A percentile compares a stretch with the other conserved stretches of the same genome.
These are phyloP conservation scores for Penicillium atrosanguineum DNA, from an alignment of 495 filamentous ascomycete species.

Conservation along the genomic window DNA sequence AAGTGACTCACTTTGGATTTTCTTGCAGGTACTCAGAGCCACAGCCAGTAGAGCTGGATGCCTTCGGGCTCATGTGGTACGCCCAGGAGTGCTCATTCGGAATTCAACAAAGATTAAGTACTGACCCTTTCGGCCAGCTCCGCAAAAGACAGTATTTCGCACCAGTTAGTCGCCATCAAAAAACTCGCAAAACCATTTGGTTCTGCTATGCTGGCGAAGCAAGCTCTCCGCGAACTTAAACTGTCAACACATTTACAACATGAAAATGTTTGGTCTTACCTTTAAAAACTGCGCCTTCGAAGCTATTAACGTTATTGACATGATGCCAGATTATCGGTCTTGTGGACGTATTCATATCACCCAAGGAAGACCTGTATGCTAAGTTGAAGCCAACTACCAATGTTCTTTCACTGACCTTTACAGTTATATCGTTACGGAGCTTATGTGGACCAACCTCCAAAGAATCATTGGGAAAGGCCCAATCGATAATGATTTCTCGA, in stretches of 20 bases:
- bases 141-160: background rate
- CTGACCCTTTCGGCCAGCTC: background rate
- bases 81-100: background rate
- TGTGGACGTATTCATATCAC: conserved; percentile 86
- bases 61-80: background rate
- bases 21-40: background rate
- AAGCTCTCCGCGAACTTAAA: background rate
- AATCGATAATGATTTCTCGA: conserved; percentile 90
- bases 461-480: conserved; percentile 80
- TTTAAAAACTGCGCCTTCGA: background rate
- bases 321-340: background rate
- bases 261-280: background rate
- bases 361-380: conserved; percentile 84
- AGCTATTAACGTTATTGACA: background rate
- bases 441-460: conserved; percentile 89
- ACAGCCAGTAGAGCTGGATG: background rate
- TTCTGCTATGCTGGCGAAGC: background rate
- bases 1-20: background rate
- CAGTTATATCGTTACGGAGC: conserved; percentile 90
- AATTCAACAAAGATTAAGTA: background rate
- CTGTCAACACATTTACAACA: background rate
- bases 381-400: background rate
- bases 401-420: background rate
- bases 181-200: background rate
- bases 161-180: background rate